These are phyloP conservation scores for Nitzschia palea DNA, from an alignment of 108 stramenopile species.

Conservation along the genomic window DNA sequence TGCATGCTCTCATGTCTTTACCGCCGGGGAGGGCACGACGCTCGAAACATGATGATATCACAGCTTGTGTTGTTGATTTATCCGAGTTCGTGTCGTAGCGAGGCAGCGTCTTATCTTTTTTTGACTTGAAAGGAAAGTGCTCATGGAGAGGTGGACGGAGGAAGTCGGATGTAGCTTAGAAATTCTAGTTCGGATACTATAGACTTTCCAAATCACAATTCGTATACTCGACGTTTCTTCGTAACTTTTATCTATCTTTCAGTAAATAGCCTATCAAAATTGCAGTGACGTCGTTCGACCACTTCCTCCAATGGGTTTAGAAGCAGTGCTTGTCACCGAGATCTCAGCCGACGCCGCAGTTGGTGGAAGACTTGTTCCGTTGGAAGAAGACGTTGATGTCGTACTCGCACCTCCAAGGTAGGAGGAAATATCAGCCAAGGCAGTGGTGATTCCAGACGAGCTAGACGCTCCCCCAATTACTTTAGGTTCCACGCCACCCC, in stretches of 20 bases:
- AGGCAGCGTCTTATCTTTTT: no score
- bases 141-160: no score
- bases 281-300: slow-evolving; percentile 20
- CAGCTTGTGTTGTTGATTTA: slow-evolving; percentile 78
- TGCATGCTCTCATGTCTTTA: slow-evolving; percentile 76
- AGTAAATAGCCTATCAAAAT: no score
- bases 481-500: slow-evolving; percentile 28
- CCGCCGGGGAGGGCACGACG: slow-evolving; percentile 79
- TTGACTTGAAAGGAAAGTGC: no score
- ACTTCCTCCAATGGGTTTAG: background rate
- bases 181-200: no score
- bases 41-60: slow-evolving; percentile 90
- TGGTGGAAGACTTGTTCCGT: background rate
- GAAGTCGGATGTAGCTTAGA: no score
- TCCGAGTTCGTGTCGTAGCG: slow-evolving; percentile 53
- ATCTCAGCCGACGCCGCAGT: slow-evolving; percentile 18
- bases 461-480: slow-evolving; percentile 19
- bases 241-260: no score
- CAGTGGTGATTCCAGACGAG: background rate
- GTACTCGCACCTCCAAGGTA: slow-evolving; percentile 4
- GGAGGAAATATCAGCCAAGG: slow-evolving; percentile 6
- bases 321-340: background rate
- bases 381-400: background rate
- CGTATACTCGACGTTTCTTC: no score
- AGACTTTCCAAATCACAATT: no score